These are phyloP conservation scores for Coniochaeta sp. DNA, from an alignment of 2,329 filamentous ascomycete species.

Conservation along the genomic window DNA sequence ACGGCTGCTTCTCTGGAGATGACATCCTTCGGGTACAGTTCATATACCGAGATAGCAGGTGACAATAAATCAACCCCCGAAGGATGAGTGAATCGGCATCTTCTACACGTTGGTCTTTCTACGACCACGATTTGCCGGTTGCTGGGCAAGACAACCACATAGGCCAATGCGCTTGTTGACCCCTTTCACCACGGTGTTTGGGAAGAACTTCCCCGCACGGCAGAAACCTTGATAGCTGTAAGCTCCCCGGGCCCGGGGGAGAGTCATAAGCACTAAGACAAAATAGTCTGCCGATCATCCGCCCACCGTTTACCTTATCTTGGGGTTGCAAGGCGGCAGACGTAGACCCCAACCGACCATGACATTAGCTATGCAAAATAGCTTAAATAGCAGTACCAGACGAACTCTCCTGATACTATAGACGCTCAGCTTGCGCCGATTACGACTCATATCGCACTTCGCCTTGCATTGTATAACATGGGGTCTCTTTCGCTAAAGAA, in stretches of 20 bases:
- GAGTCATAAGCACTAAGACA: slow-evolving; percentile 1
- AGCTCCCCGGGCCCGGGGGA: not conserved
- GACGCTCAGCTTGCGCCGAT: not conserved
- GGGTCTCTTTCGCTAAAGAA: slow-evolving; percentile 6
- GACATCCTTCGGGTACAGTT: not conserved
- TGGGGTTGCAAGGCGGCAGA: not conserved
- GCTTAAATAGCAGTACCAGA: not conserved
- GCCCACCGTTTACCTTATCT: not conserved
- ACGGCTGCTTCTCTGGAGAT: no score
- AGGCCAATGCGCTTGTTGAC: not conserved
- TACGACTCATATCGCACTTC: not conserved
- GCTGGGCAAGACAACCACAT: not conserved
- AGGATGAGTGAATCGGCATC: not conserved
- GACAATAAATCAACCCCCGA: not conserved
- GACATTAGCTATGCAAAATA: not conserved
- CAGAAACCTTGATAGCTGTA: not conserved
- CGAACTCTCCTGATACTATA: not conserved
- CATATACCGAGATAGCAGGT: not conserved
- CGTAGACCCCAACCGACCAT: not conserved
- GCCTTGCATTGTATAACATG: not conserved
- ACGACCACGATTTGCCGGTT: not conserved
- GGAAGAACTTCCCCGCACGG: slow-evolving; percentile 1
- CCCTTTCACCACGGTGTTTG: not conserved
- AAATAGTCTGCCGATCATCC: not conserved
- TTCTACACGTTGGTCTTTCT: not conserved